Evolutionary conservation across 2,329 filamentous ascomycete genomes (phyloP).

Genomic region (Verticillium tricorpus): DNA sequence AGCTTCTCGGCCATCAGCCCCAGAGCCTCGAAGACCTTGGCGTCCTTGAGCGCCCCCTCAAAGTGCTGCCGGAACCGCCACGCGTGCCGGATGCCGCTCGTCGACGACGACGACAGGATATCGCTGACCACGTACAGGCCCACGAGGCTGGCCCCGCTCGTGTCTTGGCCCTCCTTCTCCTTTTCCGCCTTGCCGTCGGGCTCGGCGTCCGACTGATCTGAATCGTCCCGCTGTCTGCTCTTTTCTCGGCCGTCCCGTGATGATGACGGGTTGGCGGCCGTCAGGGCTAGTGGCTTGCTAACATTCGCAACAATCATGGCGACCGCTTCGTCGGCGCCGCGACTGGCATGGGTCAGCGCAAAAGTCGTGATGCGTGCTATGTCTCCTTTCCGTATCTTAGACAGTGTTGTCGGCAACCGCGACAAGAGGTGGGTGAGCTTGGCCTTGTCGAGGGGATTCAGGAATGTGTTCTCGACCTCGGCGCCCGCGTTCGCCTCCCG

Average conservation of each 20-base stretch:
- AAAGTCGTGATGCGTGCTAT: conserved; percentile 83
- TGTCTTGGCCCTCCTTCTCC: conserved; percentile 51
- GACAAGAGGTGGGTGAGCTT: conserved; percentile 81
- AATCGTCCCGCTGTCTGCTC: conserved; percentile 27
- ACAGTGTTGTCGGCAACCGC: conserved; percentile 70
- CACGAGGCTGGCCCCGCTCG: conserved; percentile 69
- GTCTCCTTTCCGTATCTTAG: conserved; percentile 75
- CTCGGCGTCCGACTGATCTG: conserved; percentile 28
- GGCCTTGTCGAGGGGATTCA: conserved; percentile 79
- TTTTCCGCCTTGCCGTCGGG: conserved; percentile 36
- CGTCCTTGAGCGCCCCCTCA: conserved; percentile 63
- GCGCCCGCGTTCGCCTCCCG: conserved; percentile 37
- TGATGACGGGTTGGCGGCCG: conserved; percentile 52
- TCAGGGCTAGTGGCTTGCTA: conserved; percentile 68
- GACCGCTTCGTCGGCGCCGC: conserved; percentile 87
- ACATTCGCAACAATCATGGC: conserved; percentile 82
- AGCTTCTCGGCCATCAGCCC: conserved; percentile 68
- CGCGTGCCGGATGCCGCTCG: conserved; percentile 72
- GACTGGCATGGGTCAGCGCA: conserved; percentile 80
- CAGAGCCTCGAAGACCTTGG: conserved; percentile 69
- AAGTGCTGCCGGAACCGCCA: conserved; percentile 85
- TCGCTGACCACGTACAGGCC: conserved; percentile 76
- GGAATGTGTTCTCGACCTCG: conserved; percentile 56
- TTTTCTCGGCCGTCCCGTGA: conserved; percentile 9
- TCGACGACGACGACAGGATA: conserved; percentile 72